Conservation (phyloP, 768 basidiomycete species). For the Cystofilobasidium macerans region DNA sequence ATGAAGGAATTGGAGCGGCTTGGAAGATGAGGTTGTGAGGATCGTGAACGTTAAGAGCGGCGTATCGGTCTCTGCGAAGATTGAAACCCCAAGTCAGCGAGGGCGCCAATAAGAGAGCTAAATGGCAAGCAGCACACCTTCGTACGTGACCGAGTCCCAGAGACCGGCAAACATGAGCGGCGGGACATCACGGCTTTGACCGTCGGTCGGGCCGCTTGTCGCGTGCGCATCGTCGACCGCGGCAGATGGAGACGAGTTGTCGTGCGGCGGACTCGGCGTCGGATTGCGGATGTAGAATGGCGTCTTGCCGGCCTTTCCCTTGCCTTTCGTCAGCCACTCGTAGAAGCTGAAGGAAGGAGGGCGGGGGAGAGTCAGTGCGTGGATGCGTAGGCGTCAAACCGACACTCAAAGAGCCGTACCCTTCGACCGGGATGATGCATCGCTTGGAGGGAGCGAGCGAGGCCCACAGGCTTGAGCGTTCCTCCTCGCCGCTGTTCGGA, state of each 20-base stretch:
- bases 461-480: slow-evolving; percentile 65
- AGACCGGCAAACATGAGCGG: slow-evolving; percentile 75
- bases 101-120: not conserved
- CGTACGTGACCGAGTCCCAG: slow-evolving; percentile 56
- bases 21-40: slow-evolving; percentile 67
- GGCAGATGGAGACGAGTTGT: not conserved
- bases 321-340: slow-evolving; percentile 77
- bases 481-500: slow-evolving; percentile 42
- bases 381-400: not conserved
- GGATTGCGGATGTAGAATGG: slow-evolving; percentile 16
- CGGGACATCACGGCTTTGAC: not conserved
- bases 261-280: not conserved
- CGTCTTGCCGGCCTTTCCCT: slow-evolving; percentile 30
- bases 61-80: not conserved
- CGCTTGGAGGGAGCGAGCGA: slow-evolving; percentile 64
- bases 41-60: slow-evolving; percentile 68
- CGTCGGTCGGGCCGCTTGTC: too few relatives aligned
- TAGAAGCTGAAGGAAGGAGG: slow-evolving; percentile 54
- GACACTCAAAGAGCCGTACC: slow-evolving; percentile 41
- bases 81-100: not conserved
- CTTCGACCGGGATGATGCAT: slow-evolving; percentile 72
- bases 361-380: not conserved
- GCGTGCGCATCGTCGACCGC: not conserved
- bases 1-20: slow-evolving; percentile 72
- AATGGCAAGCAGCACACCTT: not conserved